A percentile compares a stretch with the other conserved stretches of the same genome.
These are phyloP conservation scores for Falciphora oryzae DNA, from an alignment of 2,329 filamentous ascomycete species.

Conservation along the genomic window DNA sequence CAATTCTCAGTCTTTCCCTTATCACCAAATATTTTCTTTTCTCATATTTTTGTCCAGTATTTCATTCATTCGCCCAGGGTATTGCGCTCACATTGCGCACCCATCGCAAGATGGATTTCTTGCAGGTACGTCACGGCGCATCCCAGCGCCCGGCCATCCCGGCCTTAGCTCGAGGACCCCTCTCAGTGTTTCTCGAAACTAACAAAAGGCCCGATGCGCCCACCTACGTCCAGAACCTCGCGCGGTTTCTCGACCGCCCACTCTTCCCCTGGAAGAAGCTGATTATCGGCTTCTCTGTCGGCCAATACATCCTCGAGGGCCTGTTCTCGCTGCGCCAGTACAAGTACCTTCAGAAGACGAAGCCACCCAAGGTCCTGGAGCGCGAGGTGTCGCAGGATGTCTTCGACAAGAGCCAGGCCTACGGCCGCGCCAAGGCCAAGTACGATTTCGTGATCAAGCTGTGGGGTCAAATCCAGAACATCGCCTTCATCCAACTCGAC, in stretches of 20 bases:
- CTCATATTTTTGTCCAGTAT: not conserved
- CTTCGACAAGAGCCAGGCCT: slow-evolving; percentile 93
- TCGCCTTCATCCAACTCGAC: slow-evolving; percentile 85
- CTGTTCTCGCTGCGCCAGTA: slow-evolving; percentile 90
- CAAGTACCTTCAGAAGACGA: slow-evolving; percentile 71
- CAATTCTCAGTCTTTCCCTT: not conserved
- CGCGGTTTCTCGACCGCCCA: slow-evolving; percentile 81
- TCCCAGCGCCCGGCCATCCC: not conserved
- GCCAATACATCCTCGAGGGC: slow-evolving; percentile 84
- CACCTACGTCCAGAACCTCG: slow-evolving; percentile 59
- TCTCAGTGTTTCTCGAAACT: not conserved
- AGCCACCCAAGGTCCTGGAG: slow-evolving; percentile 78
- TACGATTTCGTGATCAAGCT: slow-evolving; percentile 77
- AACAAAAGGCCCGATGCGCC: slow-evolving; percentile 8
- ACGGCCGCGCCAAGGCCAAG: slow-evolving; percentile 91
- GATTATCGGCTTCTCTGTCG: slow-evolving; percentile 88
- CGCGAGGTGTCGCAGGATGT: slow-evolving; percentile 85
- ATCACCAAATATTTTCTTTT: not conserved
- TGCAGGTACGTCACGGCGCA: slow-evolving; percentile 27
- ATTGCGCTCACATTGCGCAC: not conserved
- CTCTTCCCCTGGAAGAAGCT: slow-evolving; percentile 97
- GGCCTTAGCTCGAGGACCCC: not conserved
- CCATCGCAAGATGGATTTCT: slow-evolving; percentile 36
- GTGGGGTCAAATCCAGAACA: slow-evolving; percentile 81
- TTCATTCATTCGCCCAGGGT: not conserved